Evolutionary conservation across 2,329 filamentous ascomycete genomes (phyloP).

Genomic region (Apiospora hydei): DNA sequence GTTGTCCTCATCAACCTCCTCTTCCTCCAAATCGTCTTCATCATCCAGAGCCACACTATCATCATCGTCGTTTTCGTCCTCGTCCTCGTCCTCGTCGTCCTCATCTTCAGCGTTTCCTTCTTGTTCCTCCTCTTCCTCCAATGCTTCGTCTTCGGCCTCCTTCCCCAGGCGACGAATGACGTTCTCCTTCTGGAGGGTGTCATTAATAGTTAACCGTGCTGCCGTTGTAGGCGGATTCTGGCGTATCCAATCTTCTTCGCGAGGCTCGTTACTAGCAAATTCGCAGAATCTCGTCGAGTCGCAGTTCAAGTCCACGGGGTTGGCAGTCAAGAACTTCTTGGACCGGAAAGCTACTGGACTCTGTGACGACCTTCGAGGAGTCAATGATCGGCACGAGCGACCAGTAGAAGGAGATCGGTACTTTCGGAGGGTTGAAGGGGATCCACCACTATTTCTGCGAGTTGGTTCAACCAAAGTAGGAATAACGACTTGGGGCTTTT

Average conservation of each 20-base stretch:
- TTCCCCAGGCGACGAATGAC: slow-evolving; percentile 84
- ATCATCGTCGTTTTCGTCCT: slow-evolving; percentile 57
- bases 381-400: slow-evolving; percentile 38
- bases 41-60: slow-evolving; percentile 60
- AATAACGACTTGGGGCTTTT: background rate
- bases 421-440: slow-evolving; percentile 37
- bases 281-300: slow-evolving; percentile 81
- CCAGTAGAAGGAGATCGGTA: slow-evolving; percentile 41
- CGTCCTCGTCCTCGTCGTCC: slow-evolving; percentile 54
- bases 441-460: slow-evolving; percentile 32
- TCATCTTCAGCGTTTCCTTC: slow-evolving; percentile 48
- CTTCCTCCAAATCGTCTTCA: slow-evolving; percentile 55
- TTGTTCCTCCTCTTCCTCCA: slow-evolving; percentile 71
- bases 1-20: slow-evolving; percentile 56
- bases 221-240: slow-evolving; percentile 67
- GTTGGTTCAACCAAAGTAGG: slow-evolving; percentile 35
- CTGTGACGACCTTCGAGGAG: slow-evolving; percentile 47
- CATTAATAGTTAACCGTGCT: slow-evolving; percentile 83
- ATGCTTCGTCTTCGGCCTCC: slow-evolving; percentile 90
- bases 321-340: slow-evolving; percentile 59
- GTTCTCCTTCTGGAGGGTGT: slow-evolving; percentile 90
- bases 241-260: slow-evolving; percentile 90
- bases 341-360: slow-evolving; percentile 48
- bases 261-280: slow-evolving; percentile 82
- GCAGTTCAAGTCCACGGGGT: slow-evolving; percentile 56